Base-by-base conservation (phyloP, 2,329 filamentous ascomycete species). In the Clarireedia homoeocarpa region DNA sequence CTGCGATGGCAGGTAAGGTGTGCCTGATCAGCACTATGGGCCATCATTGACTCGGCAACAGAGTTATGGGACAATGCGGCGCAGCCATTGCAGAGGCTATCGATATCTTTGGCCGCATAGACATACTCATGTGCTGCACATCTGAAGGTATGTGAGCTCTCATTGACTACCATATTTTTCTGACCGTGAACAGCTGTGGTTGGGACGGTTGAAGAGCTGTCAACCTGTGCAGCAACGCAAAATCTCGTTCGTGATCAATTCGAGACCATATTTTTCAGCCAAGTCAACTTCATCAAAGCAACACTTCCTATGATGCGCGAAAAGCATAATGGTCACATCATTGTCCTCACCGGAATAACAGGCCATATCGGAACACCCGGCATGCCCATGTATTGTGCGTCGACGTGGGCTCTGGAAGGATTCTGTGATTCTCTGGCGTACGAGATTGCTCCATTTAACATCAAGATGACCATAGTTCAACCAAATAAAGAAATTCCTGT, bases 341-440 rank as follows among this genome's bases (percentile, higher is more conserved):
- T 97, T 60, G 82, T 95, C 55, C 79, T 97, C 50, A 94, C 90
- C 6, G 92, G 90, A 60, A 91, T 95, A 58, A 91, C 89, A 39
- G 91, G 90, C 3, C 92, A 96, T 71, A 86, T 97, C 58, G 92
- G 91, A 38, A 96, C 91, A 0, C 94, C 94, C 0, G 91, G 91
- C 2, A 82, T 97, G 74, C 82, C 89, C 55, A 88, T 95, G 76
- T 94, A 95, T 70, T 94, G 91, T 62, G 90, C 92, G 17, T 88
- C 91, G 14, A 91, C 91, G 39, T 96, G 92, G 91, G 94, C 91
- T 1, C 80, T 96, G 38, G 94, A 97, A 73, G 94, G 92, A 17
- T 96, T 94, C 71, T 96, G 91, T 73, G 92, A 97, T 73, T 90
- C 89, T 58, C 79, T 99, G 24, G 91, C 92, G 1, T 99, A 96